phyloP scores from a whole-genome alignment of 768 basidiomycete species.

The Lentinula raphanica region DNA sequence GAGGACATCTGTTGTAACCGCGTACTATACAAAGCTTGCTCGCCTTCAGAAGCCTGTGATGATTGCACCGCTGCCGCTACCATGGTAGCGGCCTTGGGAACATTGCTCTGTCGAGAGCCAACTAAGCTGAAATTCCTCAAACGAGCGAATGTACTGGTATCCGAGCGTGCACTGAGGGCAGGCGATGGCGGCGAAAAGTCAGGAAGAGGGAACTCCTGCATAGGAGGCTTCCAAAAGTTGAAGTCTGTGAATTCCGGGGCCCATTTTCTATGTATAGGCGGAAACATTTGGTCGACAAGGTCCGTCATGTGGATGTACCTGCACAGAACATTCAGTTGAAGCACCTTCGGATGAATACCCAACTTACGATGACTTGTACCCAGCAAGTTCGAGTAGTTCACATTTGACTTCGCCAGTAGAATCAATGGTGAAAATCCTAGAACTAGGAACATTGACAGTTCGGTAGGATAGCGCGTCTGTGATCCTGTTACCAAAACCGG shows the following conservation, averaged over 20 bases:
- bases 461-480: slow-evolving; percentile 98
- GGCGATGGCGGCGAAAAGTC: slow-evolving; percentile 86
- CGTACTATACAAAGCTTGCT: slow-evolving; percentile 20
- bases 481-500: slow-evolving; percentile 97
- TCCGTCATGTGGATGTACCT: slow-evolving; percentile 99
- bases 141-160: slow-evolving; percentile 70
- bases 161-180: slow-evolving; percentile 89
- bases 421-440: slow-evolving; percentile 96
- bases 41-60: slow-evolving; percentile 26
- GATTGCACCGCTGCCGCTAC: slow-evolving; percentile 17
- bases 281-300: slow-evolving; percentile 99
- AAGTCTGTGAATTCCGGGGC: slow-evolving; percentile 92
- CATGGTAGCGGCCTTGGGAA: slow-evolving; percentile 12
- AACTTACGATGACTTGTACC: slow-evolving; percentile 91
- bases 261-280: slow-evolving; percentile 87
- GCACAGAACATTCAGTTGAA: slow-evolving; percentile 3
- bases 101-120: slow-evolving; percentile 35
- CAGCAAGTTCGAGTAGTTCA: slow-evolving; percentile 92
- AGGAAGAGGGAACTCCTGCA: slow-evolving; percentile 75
- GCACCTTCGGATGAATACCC: neutral
- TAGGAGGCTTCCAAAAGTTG: slow-evolving; percentile 88
- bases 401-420: slow-evolving; percentile 93
- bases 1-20: slow-evolving; percentile 72
- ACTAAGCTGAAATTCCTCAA: slow-evolving; percentile 76
- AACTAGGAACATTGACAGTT: slow-evolving; percentile 89